Base-by-base conservation (phyloP, 2,329 filamentous ascomycete species). In the Aphanocladium album region DNA sequence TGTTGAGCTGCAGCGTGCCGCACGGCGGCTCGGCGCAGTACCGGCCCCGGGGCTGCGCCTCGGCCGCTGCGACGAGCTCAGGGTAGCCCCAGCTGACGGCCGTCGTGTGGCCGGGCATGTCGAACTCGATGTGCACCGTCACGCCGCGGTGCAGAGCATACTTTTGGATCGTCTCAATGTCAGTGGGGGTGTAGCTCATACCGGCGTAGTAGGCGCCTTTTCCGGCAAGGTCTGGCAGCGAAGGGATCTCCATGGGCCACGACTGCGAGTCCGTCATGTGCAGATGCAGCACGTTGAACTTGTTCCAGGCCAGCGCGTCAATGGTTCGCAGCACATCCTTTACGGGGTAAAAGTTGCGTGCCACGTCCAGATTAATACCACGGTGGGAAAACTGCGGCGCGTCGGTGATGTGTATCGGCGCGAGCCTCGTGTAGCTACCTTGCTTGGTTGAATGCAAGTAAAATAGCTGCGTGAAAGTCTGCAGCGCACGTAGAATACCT, bases 191-290 rank as follows among this genome's bases (percentile, higher is more conserved):
- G 76, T 95, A 96, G 1, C 84, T 83, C 57, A 90, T 78, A 51
- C 83, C 83, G n/a, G 80, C 77, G 23, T 80, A 80, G 70, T 96
- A 96, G 1, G 90, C 88, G 37, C 91, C 91, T 71, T 90, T 87
- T 55, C 79, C 74, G 3, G 90, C 81, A 2, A 96, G 79, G 16
- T 17, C 21, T 17, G 71, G 64, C 63, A 96, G 74, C 2, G 88
- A 74, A 1, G 90, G 89, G 54, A 96, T 87, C 66, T 91, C 90
- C 25, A 96, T 78, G 0, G 91, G 91, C 89, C 91, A 96, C 4
- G 90, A 89, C 73, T 96, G 91, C n/a, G 88, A 86, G 73, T 96
- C 91, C 4, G 90, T 93, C 61, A 88, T 81, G 76, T 96, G 91
- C 58, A 93, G 77, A 74, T 95, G 91, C 60, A 96, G 80, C 6